Evolutionary conservation across 345 rosid genomes (phyloP).

Genomic region (Rhodamnia rubescens): DNA sequence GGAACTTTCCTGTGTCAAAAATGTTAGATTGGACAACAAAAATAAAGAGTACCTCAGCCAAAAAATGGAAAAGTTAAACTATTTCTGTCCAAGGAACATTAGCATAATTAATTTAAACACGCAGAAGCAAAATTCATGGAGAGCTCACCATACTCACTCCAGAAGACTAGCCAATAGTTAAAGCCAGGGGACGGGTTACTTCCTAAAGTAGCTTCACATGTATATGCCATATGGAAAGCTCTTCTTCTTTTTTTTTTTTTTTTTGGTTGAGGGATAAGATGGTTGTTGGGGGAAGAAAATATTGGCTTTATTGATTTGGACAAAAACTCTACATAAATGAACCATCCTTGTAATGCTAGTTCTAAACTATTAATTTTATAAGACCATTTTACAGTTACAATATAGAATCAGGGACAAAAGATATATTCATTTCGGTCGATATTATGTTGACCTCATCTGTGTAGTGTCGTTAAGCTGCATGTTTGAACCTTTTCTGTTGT

Average conservation of each 20-base stretch:
- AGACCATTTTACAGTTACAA: background rate
- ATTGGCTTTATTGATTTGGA: background rate
- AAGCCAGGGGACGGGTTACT: background rate
- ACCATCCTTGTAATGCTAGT: background rate
- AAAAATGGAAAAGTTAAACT: background rate
- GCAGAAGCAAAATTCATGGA: background rate
- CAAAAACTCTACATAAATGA: background rate
- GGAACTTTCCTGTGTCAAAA: background rate
- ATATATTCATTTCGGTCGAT: background rate
- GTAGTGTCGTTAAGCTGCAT: background rate
- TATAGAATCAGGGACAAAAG: background rate
- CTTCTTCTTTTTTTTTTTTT: too few relatives aligned
- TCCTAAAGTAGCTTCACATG: background rate
- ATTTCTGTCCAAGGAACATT: background rate
- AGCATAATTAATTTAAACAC: background rate
- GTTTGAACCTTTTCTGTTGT: background rate
- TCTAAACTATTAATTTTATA: background rate
- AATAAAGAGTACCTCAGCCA: background rate
- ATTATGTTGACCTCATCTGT: background rate
- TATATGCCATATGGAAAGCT: background rate
- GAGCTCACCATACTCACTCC: background rate
- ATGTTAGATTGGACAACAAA: background rate
- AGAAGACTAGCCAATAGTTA: background rate
- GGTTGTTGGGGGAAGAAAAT: background rate
- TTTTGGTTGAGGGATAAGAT: background rate